Percentiles rank a stretch among this genome's conserved stretches.
phyloP scores from a whole-genome alignment of 2,329 filamentous ascomycete genomes.

The Aspergillus vadensis region DNA sequence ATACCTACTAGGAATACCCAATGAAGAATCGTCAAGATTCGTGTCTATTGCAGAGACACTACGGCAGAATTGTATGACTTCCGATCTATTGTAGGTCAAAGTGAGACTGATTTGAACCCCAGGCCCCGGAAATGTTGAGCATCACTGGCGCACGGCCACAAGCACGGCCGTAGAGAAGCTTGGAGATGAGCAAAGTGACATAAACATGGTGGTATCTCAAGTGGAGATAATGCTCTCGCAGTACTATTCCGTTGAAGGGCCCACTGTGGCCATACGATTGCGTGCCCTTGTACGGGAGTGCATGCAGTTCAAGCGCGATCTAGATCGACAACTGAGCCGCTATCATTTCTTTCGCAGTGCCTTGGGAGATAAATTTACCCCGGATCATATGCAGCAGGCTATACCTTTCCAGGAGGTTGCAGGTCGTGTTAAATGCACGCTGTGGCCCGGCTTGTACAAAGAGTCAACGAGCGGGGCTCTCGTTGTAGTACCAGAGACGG shows the following conservation, averaged over 20 bases:
- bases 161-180: slow-evolving; percentile 14
- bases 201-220: not conserved
- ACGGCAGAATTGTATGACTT: slow-evolving; percentile 12
- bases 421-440: slow-evolving; percentile 4
- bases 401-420: not conserved
- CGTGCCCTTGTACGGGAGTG: slow-evolving; percentile 13
- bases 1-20: not conserved
- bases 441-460: slow-evolving; percentile 21
- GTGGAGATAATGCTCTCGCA: slow-evolving; percentile 2
- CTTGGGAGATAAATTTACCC: not conserved
- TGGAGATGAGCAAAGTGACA: not conserved
- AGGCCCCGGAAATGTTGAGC: slow-evolving; percentile 17
- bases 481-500: not conserved
- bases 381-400: slow-evolving; percentile 11
- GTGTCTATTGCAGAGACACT: not conserved
- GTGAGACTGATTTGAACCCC: not conserved
- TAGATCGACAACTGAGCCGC: slow-evolving; percentile 22
- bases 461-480: not conserved
- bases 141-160: slow-evolving; percentile 26
- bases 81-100: not conserved
- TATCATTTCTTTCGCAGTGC: slow-evolving; percentile 20
- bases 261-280: slow-evolving; percentile 1
- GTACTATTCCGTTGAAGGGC: not conserved
- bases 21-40: not conserved
- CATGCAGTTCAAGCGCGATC: slow-evolving; percentile 20